Base-by-base conservation (phyloP, 192 early-diverging fungal species). In the Gonapodya sp. region DNA sequence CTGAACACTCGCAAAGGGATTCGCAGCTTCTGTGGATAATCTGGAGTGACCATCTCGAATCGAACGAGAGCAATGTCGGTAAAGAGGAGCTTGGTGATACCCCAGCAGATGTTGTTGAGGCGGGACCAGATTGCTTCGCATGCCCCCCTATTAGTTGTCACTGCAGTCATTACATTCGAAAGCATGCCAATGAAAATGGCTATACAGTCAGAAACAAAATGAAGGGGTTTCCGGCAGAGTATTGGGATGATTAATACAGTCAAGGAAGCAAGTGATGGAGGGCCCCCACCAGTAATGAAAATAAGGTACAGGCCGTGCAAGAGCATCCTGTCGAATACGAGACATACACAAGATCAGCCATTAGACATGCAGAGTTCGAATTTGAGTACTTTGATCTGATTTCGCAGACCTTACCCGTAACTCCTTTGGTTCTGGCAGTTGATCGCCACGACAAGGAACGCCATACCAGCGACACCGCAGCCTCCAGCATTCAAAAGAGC, bases 21-120 rank as follows among this genome's bases (percentile, higher is more conserved):
- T 16, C 46, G 46, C 24, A 64, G 46, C 24, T 64, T 64, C 8
- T 64, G 8, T 24, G 46, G 46, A 24, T 64, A 64, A 24, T 64
- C 46, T 24, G 24, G 24, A 16, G 46, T 64, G 46, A 64, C 24
- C 46, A 64, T 64, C 24, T 64, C 46, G 46, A 64, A 64, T 8
- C 46, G 46, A 8, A 64, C 8, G 24, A 64, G 46, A 64, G 46
- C 8, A 64, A 64, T 24, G 46, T 64, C 46, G 8, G 46, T 16
- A 24, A 64, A 64, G 46, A 64, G 24, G 46, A 64, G 8, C 46
- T 64, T 64, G 24, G 46, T 64, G 46, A 64, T 8, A 24, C 46
- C 46, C 46, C 46, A 64, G 46, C 46, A 64, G 46, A 64, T 64
- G 46, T 64, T 64, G 46, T 64, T 64, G 46, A 64, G 46, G 46